These are phyloP conservation scores for Leptographium lundbergii DNA, from an alignment of 2,329 filamentous ascomycete genomes.

Conservation along the genomic window DNA sequence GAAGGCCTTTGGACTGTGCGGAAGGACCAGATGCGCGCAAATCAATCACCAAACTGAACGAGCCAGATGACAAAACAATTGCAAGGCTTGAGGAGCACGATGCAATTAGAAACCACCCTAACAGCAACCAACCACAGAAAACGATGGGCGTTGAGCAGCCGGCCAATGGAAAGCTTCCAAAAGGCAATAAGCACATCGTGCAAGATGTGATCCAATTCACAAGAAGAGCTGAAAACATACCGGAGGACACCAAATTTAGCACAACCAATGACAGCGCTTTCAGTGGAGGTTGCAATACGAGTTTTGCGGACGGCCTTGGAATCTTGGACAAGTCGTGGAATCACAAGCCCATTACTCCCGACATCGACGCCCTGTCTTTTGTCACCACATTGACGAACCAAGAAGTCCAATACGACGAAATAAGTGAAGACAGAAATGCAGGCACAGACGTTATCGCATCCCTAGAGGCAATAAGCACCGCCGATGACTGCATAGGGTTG, in stretches of 20 bases:
- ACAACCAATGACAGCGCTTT: too few relatives aligned
- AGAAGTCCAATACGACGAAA: background rate
- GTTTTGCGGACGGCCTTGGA: slow-evolving; percentile 3
- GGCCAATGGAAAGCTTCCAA: background rate
- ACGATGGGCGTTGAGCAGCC: background rate
- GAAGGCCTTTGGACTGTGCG: background rate
- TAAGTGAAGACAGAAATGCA: background rate
- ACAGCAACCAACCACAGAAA: background rate
- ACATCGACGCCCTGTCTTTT: slow-evolving; percentile 16
- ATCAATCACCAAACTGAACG: background rate
- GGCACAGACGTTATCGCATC: background rate
- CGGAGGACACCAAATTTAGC: background rate
- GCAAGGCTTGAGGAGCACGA: background rate
- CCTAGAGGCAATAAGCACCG: background rate
- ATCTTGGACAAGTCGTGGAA: slow-evolving; percentile 15
- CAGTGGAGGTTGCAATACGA: background rate
- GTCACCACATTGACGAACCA: slow-evolving; percentile 14
- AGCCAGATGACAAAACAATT: background rate
- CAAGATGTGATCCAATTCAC: background rate
- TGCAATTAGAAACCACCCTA: background rate
- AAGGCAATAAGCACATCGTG: background rate
- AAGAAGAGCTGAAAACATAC: too few relatives aligned
- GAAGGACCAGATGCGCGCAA: background rate
- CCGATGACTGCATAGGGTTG: background rate
- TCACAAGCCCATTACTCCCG: slow-evolving; percentile 14